phyloP scores from a whole-genome alignment of 1,284 basidiomycete species.

The Leccinum pachyderme region DNA sequence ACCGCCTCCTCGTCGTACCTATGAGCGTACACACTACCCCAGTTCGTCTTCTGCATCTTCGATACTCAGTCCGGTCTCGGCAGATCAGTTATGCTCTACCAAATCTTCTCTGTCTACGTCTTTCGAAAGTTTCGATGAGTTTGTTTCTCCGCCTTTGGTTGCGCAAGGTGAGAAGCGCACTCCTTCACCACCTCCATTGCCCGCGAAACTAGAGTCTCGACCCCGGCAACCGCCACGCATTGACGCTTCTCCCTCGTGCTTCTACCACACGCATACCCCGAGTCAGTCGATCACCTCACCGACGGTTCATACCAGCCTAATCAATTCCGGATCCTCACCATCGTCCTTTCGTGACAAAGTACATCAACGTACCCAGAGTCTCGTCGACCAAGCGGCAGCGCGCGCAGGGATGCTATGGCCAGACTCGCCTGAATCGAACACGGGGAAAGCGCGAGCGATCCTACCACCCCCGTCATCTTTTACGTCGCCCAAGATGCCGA shows the following conservation, averaged over 20 bases:
- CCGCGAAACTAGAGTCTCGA: slow-evolving; percentile 33
- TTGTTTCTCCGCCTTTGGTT: slow-evolving; percentile 36
- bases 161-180: slow-evolving; percentile 25
- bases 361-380: slow-evolving; percentile 53
- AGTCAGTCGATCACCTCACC: slow-evolving; percentile 21
- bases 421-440: slow-evolving; percentile 38
- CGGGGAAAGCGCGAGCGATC: slow-evolving; percentile 2
- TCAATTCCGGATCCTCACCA: slow-evolving; percentile 8
- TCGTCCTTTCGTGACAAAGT: slow-evolving; percentile 24
- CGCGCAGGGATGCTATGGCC: slow-evolving; percentile 56
- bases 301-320: slow-evolving; percentile 21
- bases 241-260: slow-evolving; percentile 12
- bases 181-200: slow-evolving; percentile 44
- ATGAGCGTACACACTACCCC: slow-evolving; percentile 26
- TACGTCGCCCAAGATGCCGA: slow-evolving; percentile 31
- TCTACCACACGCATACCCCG: slow-evolving; percentile 19
- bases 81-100: slow-evolving; percentile 21
- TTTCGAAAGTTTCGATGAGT: slow-evolving; percentile 49
- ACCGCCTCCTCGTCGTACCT: slow-evolving; percentile 29
- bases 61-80: slow-evolving; percentile 25
- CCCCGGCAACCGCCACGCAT: slow-evolving; percentile 5
- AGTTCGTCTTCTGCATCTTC: slow-evolving; percentile 32
- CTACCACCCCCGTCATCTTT: slow-evolving; percentile 46
- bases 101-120: slow-evolving; percentile 20
- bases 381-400: slow-evolving; percentile 54